A percentile compares a stretch with the other conserved stretches of the same genome.
Evolutionary conservation across 805 yeast species (phyloP).

Genomic region (Teunomyces barrocoloradensis): DNA sequence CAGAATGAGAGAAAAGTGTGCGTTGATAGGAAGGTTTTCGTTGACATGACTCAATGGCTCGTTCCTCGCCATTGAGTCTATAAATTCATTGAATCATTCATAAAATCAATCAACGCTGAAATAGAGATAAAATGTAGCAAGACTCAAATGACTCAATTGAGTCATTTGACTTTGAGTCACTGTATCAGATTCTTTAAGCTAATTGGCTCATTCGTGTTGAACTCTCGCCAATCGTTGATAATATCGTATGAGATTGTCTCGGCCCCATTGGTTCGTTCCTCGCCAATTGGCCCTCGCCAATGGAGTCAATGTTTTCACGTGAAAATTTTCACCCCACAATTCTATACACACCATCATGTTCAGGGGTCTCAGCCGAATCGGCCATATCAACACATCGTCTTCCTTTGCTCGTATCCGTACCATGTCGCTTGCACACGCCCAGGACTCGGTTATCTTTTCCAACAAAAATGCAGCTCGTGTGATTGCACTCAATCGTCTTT

Average conservation of each 20-base stretch:
- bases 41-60: constrained; percentile 4
- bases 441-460: constrained; percentile 61
- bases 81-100: too few species aligned
- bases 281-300: too few species aligned
- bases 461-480: constrained; percentile 66
- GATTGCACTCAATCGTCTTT: constrained; percentile 73
- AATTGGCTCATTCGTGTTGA: too few species aligned
- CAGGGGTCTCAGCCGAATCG: background rate
- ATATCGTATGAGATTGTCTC: too few species aligned
- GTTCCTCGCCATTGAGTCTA: too few species aligned
- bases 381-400: background rate
- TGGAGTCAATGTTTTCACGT: background rate
- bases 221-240: too few species aligned
- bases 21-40: constrained; percentile 25
- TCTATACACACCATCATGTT: constrained; percentile 1
- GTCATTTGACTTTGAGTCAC: too few species aligned
- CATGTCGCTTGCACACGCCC: constrained; percentile 20
- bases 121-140: too few species aligned
- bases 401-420: constrained; percentile 4
- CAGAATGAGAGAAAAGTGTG: constrained; percentile 32
- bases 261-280: too few species aligned
- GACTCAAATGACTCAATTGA: too few species aligned
- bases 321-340: constrained; percentile 1
- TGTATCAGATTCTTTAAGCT: too few species aligned
- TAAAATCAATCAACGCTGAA: too few species aligned